Conservation (phyloP, 148 eudicot genomes). For the Rhododendron vialii region DNA sequence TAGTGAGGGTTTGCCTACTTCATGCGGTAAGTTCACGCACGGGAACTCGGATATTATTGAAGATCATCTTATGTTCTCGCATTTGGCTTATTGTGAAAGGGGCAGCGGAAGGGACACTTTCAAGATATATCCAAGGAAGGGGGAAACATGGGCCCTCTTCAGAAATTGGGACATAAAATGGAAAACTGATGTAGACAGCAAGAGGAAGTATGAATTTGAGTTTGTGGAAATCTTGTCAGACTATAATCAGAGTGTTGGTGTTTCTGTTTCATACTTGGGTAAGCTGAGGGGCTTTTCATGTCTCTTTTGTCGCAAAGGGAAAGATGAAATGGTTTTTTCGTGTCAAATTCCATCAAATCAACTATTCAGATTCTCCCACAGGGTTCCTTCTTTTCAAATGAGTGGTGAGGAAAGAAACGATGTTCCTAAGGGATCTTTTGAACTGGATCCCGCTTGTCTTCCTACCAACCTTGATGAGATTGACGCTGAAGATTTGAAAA, state of each 20-base stretch:
- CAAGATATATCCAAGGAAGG: slow-evolving; percentile 59
- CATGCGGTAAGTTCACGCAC: slow-evolving; percentile 58
- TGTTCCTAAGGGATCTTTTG: slow-evolving; percentile 56
- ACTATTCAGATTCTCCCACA: slow-evolving; percentile 58
- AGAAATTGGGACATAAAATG: slow-evolving; percentile 70
- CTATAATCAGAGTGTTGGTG: slow-evolving; percentile 39
- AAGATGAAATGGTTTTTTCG: slow-evolving; percentile 20
- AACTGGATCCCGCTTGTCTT: slow-evolving; percentile 78
- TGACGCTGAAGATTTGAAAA: slow-evolving; percentile 11
- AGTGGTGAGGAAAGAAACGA: slow-evolving; percentile 45
- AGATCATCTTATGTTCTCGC: slow-evolving; percentile 68
- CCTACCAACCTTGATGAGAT: slow-evolving; percentile 44
- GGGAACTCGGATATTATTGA: slow-evolving; percentile 41
- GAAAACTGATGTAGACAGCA: slow-evolving; percentile 26
- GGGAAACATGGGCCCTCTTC: slow-evolving; percentile 81
- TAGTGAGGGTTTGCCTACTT: slow-evolving; percentile 45
- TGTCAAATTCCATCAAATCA: slow-evolving; percentile 36
- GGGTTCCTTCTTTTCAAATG: slow-evolving; percentile 56
- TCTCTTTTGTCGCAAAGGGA: slow-evolving; percentile 42
- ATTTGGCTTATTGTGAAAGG: slow-evolving; percentile 45
- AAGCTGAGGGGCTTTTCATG: slow-evolving; percentile 66
- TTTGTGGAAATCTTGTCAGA: slow-evolving; percentile 68
- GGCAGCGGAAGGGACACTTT: slow-evolving; percentile 25
- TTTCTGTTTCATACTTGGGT: slow-evolving; percentile 46
- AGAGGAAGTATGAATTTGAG: slow-evolving; percentile 54